These are phyloP conservation scores for Alnus rubra DNA, from an alignment of 306 rosid species.

Conservation along the genomic window DNA sequence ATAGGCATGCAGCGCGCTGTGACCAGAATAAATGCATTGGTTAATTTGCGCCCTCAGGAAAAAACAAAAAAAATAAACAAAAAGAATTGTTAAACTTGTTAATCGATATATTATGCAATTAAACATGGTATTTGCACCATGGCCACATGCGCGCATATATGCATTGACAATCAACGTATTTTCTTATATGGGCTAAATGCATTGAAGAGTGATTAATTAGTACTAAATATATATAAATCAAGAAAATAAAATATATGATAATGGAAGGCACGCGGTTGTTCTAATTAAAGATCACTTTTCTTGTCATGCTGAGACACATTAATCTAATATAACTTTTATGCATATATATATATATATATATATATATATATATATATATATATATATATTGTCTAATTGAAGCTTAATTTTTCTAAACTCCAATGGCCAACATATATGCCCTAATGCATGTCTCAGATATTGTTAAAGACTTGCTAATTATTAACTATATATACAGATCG, in stretches of 20 bases:
- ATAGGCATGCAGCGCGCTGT: no score
- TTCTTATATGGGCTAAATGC: not conserved
- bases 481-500: no score
- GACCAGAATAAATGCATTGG: no score
- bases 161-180: not conserved
- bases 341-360: no score
- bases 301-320: not conserved
- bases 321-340: no score
- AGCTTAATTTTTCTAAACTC: not conserved
- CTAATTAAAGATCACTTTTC: not conserved
- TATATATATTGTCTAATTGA: not conserved
- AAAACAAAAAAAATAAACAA: no score
- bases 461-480: no score
- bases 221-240: not conserved
- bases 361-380: not conserved
- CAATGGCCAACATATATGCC: not conserved
- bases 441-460: no score
- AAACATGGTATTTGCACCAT: not conserved
- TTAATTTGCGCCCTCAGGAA: no score
- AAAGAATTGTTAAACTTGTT: no score
- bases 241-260: not conserved
- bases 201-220: not conserved
- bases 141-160: no score
- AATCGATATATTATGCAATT: no score
- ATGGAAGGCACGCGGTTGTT: not conserved